Conservation (phyloP, 2,329 filamentous ascomycete genomes). For the Clarireedia homoeocarpa region DNA sequence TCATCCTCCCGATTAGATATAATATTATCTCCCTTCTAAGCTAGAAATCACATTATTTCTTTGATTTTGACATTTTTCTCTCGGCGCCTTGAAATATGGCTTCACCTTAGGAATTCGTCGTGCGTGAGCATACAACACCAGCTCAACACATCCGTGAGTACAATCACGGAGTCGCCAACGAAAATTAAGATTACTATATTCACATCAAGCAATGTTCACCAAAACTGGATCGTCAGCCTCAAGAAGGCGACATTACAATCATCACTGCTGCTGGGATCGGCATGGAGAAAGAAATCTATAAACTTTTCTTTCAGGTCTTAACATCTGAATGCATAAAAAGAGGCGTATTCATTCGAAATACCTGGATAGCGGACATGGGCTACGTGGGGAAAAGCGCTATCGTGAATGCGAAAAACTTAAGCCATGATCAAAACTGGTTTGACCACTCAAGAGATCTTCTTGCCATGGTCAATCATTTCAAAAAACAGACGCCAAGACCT, state of each 20-base stretch:
- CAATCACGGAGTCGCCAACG: neutral
- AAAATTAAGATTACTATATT: neutral
- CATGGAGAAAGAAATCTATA: neutral
- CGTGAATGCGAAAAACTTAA: neutral
- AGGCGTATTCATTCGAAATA: neutral
- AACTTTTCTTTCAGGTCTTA: neutral
- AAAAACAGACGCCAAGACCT: neutral
- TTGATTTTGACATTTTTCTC: neutral
- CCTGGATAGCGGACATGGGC: neutral
- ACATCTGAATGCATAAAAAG: neutral
- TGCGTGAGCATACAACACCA: neutral
- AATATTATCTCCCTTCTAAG: neutral
- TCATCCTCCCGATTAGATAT: no score
- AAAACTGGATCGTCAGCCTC: neutral
- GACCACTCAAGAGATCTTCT: neutral
- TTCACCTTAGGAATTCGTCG: neutral
- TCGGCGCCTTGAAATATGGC: neutral
- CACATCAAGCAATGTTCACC: neutral
- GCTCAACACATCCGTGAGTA: neutral
- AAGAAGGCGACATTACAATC: neutral
- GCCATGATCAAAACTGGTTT: neutral
- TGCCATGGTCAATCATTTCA: neutral
- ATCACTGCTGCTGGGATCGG: neutral
- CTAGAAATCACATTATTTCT: neutral
- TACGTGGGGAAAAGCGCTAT: neutral